Evolutionary conservation across 352 stramenopile species (phyloP).

Genomic region (Phytophthora capsici): DNA sequence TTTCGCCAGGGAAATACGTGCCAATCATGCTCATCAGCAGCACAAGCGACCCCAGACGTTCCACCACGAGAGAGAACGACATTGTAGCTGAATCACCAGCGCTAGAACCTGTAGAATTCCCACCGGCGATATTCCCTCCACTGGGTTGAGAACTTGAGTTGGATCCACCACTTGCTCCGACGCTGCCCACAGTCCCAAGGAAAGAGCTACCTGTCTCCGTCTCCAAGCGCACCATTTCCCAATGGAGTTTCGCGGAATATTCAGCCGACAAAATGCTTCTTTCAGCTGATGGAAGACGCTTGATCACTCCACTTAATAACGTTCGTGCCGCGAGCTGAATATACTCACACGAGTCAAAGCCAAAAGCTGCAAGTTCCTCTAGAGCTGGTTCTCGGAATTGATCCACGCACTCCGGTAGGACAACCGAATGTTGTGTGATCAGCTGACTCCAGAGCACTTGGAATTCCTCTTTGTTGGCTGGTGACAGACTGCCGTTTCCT

Average conservation of each 20-base stretch:
- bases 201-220: conserved; percentile 59
- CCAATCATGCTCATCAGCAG: conserved; percentile 86
- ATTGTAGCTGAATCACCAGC: conserved; percentile 24
- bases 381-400: conserved; percentile 75
- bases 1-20: conserved; percentile 86
- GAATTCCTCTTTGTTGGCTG: conserved; percentile 80
- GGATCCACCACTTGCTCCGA: conserved; percentile 18
- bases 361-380: conserved; percentile 75
- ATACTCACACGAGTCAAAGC: conserved; percentile 80
- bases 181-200: conserved; percentile 21
- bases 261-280: conserved; percentile 65
- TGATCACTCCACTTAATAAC: conserved; percentile 79
- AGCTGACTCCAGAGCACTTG: conserved; percentile 88
- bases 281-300: conserved; percentile 54
- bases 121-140: conserved; percentile 38
- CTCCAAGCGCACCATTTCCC: conserved; percentile 76
- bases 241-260: conserved; percentile 84
- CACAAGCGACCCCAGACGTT: conserved; percentile 72
- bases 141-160: conserved; percentile 22
- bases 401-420: conserved; percentile 74
- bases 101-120: conserved; percentile 23
- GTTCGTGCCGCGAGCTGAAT: conserved; percentile 76
- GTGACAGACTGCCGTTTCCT: conserved; percentile 12
- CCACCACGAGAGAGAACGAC: conserved; percentile 50
- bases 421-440: conserved; percentile 85